A percentile compares a stretch with the other conserved stretches of the same genome.
Conservation (phyloP, 106 monocot genomes). For the Dendrobium chrysotoxum region DNA sequence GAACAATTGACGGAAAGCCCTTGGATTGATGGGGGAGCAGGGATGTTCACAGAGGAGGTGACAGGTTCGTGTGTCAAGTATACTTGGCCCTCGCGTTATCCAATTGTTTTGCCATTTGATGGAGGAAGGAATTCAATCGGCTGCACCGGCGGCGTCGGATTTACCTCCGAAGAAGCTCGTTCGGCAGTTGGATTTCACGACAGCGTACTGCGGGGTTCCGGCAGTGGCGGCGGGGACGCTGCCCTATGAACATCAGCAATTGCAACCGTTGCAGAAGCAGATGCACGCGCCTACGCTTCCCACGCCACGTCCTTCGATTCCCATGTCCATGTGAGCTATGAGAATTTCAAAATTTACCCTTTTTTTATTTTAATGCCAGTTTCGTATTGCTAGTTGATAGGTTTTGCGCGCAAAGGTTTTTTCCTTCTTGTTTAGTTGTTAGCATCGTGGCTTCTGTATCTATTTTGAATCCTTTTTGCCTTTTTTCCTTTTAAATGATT, state of each 20-base stretch:
- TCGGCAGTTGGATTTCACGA: constrained; percentile 62
- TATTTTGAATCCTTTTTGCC: not conserved
- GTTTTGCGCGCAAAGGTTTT: constrained; percentile 1
- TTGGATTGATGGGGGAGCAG: not conserved
- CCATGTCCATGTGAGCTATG: constrained; percentile 33
- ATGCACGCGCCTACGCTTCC: not conserved
- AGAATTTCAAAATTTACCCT: not conserved
- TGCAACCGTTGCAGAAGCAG: constrained; percentile 5
- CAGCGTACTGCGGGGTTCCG: constrained; percentile 10
- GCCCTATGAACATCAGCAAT: not conserved
- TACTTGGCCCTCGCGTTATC: not conserved
- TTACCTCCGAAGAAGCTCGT: constrained; percentile 46
- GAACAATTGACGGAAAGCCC: not conserved
- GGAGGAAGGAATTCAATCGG: constrained; percentile 33
- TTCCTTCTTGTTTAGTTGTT: not conserved
- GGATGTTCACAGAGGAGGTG: not conserved
- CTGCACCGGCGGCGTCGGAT: constrained; percentile 25
- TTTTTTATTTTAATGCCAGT: not conserved
- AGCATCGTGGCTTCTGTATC: not conserved
- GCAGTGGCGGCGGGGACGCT: not conserved
- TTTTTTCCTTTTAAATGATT: not conserved
- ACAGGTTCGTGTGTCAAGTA: not conserved
- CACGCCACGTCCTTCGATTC: constrained; percentile 12
- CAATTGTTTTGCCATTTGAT: constrained; percentile 4
- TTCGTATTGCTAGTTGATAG: not conserved